Conservation (phyloP, 331 rosid species). For the Quercus phellos region DNA sequence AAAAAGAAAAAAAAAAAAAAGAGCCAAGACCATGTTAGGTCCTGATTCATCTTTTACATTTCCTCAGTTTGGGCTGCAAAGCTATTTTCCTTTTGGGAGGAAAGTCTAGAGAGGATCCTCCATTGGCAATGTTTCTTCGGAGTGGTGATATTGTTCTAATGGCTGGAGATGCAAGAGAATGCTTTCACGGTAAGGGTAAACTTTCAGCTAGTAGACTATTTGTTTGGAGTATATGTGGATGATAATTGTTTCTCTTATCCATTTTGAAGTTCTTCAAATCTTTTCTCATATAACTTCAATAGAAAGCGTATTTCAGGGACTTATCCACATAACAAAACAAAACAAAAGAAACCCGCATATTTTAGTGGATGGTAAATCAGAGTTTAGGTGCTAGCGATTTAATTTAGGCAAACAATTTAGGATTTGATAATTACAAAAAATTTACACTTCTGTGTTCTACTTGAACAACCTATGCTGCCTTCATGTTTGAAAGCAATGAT, state of each 20-base stretch:
- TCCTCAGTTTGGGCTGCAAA: constrained; percentile 81
- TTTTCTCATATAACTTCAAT: not conserved
- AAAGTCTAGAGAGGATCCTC: constrained; percentile 77
- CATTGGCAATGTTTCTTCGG: constrained; percentile 81
- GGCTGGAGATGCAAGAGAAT: constrained; percentile 93
- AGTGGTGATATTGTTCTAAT: constrained; percentile 93
- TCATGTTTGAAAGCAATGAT: not conserved
- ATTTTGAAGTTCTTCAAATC: not conserved
- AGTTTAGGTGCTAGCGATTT: not conserved
- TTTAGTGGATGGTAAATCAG: not conserved
- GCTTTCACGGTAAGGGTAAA: constrained; percentile 70
- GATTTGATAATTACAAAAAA: not conserved
- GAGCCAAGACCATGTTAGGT: constrained; percentile 6
- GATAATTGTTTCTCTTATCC: not conserved
- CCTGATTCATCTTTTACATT: constrained; percentile 14
- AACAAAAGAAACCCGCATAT: no score
- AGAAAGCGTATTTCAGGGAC: not conserved
- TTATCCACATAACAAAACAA: no score
- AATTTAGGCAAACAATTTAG: not conserved
- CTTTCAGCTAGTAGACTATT: not conserved
- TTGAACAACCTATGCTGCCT: not conserved
- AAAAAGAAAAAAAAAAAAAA: not conserved
- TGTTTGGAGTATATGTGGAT: not conserved
- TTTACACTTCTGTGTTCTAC: not conserved
- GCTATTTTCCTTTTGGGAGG: constrained; percentile 92